A percentile compares a stretch with the other conserved stretches of the same genome.
Conservation (phyloP, 148 eudicot species). For the Rheum nobile region DNA sequence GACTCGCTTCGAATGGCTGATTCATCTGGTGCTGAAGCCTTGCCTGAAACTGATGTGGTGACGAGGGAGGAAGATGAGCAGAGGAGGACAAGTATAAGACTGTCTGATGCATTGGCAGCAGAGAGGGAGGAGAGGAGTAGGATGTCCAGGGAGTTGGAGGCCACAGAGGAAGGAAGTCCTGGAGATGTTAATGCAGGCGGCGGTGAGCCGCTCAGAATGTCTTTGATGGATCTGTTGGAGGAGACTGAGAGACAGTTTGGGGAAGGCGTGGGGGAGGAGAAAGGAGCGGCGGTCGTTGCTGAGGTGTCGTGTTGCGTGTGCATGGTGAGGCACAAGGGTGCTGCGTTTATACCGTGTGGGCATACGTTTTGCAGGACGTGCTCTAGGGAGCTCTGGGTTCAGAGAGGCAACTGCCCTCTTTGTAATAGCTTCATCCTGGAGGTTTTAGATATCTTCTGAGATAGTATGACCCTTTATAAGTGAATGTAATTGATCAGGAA, state of each 20-base stretch:
- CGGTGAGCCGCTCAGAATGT: constrained; percentile 1
- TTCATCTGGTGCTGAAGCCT: background rate
- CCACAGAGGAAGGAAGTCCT: background rate
- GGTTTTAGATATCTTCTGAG: constrained; percentile 67
- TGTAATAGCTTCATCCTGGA: constrained; percentile 76
- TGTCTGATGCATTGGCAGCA: constrained; percentile 6
- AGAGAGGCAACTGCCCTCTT: constrained; percentile 77
- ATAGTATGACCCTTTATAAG: background rate
- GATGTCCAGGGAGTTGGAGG: background rate
- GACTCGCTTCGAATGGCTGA: background rate
- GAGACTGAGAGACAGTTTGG: background rate
- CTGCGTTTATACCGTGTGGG: constrained; percentile 74
- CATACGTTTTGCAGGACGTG: constrained; percentile 85
- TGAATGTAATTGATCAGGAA: background rate
- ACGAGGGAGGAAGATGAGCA: background rate
- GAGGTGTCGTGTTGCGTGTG: constrained; percentile 6
- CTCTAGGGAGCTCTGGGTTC: constrained; percentile 68
- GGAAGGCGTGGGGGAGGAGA: background rate
- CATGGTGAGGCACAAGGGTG: constrained; percentile 65
- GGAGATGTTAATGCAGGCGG: background rate
- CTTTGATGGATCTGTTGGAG: constrained; percentile 5
- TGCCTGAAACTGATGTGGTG: background rate
- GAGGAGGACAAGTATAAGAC: constrained; percentile 4
- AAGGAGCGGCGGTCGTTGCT: background rate
- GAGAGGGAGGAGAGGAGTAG: constrained; percentile 8